Percentiles rank a stretch among this genome's conserved stretches.
phyloP scores from a whole-genome alignment of 768 basidiomycete species.

The Coprinopsis strossmayeri region DNA sequence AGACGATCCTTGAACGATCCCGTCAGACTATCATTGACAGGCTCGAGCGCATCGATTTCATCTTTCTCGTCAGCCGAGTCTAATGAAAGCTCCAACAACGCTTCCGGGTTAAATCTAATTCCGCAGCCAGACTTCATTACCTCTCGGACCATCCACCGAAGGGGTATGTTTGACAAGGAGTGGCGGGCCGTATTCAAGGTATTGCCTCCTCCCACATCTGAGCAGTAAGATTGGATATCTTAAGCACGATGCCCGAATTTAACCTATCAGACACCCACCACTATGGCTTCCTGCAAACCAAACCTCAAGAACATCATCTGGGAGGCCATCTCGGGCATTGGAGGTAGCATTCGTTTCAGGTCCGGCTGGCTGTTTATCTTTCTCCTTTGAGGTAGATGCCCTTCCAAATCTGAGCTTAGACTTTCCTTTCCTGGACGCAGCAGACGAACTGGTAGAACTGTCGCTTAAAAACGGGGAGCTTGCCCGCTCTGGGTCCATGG shows the following conservation, averaged over 20 bases:
- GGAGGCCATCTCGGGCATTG: too few species aligned
- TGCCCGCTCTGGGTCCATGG: constrained; percentile 22
- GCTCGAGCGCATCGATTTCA: constrained; percentile 36
- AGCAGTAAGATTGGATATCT: background rate
- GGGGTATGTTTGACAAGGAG: constrained; percentile 51
- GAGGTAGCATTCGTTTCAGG: too few species aligned
- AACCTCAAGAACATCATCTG: constrained; percentile 60
- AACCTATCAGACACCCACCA: too few species aligned
- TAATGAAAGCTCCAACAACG: constrained; percentile 23
- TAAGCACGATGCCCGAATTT: too few species aligned
- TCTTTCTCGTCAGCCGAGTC: constrained; percentile 20
- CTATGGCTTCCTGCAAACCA: constrained; percentile 75
- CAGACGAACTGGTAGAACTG: constrained; percentile 2
- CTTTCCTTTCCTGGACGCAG: background rate
- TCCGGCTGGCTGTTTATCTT: background rate
- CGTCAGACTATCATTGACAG: constrained; percentile 47
- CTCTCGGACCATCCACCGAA: constrained; percentile 79
- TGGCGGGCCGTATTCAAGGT: constrained; percentile 35
- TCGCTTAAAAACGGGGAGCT: constrained; percentile 1
- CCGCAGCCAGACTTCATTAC: constrained; percentile 51
- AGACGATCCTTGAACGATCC: constrained; percentile 16
- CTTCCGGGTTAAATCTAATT: constrained; percentile 47
- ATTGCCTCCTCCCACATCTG: constrained; percentile 68
- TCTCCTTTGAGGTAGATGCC: too few species aligned
- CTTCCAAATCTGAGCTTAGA: too few species aligned